A percentile compares a stretch with the other conserved stretches of the same genome.
phyloP scores from a whole-genome alignment of 371 early-diverging fungal species.

The Coemansia sp. region DNA sequence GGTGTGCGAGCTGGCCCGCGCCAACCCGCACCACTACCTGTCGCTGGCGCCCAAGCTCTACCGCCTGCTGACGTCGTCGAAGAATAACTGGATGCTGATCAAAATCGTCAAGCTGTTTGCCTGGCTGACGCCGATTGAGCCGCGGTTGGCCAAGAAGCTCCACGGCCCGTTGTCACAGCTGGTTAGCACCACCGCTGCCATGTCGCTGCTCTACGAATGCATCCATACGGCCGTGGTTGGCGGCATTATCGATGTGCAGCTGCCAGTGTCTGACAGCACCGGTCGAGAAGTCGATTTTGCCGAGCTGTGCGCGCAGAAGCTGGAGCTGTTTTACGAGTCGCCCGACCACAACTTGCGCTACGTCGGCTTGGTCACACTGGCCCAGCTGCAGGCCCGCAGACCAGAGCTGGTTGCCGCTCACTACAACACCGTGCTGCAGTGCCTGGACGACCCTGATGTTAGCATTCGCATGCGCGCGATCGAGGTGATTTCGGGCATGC shows the following conservation, averaged over 20 bases:
- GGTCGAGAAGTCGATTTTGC: constrained; percentile 62
- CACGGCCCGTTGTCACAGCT: constrained; percentile 78
- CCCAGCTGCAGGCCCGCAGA: constrained; percentile 73
- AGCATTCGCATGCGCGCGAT: constrained; percentile 87
- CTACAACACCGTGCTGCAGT: constrained; percentile 78
- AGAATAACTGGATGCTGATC: constrained; percentile 98
- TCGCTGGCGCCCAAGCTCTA: constrained; percentile 93
- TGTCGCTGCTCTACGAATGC: constrained; percentile 94
- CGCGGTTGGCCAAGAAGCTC: constrained; percentile 88
- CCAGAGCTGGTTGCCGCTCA: constrained; percentile 84
- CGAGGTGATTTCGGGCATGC: constrained; percentile 83
- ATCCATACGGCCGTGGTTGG: constrained; percentile 90
- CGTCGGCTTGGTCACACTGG: constrained; percentile 84
- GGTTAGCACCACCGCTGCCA: constrained; percentile 86
- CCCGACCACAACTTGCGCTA: constrained; percentile 92
- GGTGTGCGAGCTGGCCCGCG: constrained; percentile 90
- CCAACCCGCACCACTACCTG: constrained; percentile 88
- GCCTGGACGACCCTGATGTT: constrained; percentile 89
- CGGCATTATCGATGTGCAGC: constrained; percentile 70
- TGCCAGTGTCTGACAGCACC: constrained; percentile 33
- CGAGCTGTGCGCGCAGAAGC: constrained; percentile 81
- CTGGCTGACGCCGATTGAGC: constrained; percentile 87
- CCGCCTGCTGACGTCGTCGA: constrained; percentile 78
- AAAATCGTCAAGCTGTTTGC: constrained; percentile 98
- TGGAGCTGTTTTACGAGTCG: constrained; percentile 82